These are phyloP conservation scores for Dactylellina parvicollis DNA, from an alignment of 2,329 filamentous ascomycete species.

Conservation along the genomic window DNA sequence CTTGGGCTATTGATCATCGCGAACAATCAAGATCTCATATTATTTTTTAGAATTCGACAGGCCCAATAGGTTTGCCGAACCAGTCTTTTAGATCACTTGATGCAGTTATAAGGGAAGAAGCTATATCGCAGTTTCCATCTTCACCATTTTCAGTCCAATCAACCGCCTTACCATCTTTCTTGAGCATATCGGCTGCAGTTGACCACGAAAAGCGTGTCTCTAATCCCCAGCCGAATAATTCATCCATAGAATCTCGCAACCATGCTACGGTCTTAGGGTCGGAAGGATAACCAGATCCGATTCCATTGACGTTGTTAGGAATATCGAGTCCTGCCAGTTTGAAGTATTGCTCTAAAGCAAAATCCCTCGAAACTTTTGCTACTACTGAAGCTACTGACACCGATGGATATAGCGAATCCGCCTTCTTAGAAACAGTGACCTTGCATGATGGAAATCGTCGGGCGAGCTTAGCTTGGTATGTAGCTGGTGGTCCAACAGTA, in stretches of 20 bases:
- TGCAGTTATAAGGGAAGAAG: slow-evolving; percentile 11
- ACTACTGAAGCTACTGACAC: slow-evolving; percentile 94
- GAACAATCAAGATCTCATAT: not conserved
- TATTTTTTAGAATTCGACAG: slow-evolving; percentile 12
- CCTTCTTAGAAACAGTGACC: slow-evolving; percentile 86
- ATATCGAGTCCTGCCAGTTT: slow-evolving; percentile 64
- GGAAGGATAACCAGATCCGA: slow-evolving; percentile 94
- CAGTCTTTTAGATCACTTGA: slow-evolving; percentile 24
- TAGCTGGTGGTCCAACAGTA: slow-evolving; percentile 82
- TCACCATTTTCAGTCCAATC: slow-evolving; percentile 81
- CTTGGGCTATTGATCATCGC: too few species aligned
- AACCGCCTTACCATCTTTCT: slow-evolving; percentile 78
- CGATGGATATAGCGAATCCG: slow-evolving; percentile 89
- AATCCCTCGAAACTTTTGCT: slow-evolving; percentile 94
- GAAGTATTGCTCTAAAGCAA: slow-evolving; percentile 73
- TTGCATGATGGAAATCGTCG: slow-evolving; percentile 80
- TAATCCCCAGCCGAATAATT: slow-evolving; percentile 91
- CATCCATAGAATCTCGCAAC: slow-evolving; percentile 87
- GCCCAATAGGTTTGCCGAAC: slow-evolving; percentile 23
- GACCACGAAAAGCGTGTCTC: slow-evolving; percentile 97
- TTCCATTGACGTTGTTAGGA: slow-evolving; percentile 65
- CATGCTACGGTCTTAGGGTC: slow-evolving; percentile 82
- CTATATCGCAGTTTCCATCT: slow-evolving; percentile 63
- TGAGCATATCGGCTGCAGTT: slow-evolving; percentile 91
- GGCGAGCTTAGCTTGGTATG: slow-evolving; percentile 86